Evolutionary conservation across 1,284 basidiomycete species (phyloP).

Genomic region (Phellopilus nigrolimitatus): DNA sequence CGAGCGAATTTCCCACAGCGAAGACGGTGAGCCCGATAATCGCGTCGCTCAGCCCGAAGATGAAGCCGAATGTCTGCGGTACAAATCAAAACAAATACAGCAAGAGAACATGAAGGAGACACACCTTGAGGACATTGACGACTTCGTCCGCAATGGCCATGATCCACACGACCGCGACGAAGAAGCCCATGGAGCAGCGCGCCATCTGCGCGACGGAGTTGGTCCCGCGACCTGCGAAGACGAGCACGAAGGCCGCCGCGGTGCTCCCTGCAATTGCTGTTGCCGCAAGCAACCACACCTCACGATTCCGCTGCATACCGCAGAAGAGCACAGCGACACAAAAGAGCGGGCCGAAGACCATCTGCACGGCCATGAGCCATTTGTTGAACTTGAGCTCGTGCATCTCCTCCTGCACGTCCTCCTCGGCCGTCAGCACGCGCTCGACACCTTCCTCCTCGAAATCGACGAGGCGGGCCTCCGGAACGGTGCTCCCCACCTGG

Average conservation of each 20-base stretch:
- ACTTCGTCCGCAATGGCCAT: constrained; percentile 95
- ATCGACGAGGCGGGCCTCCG: constrained; percentile 47
- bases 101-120: constrained; percentile 21
- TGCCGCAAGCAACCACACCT: constrained; percentile 53
- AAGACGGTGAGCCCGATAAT: constrained; percentile 97
- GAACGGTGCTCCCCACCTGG: constrained; percentile 24
- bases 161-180: constrained; percentile 90
- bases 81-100: constrained; percentile 12
- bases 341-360: constrained; percentile 74
- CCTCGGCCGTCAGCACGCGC: constrained; percentile 57
- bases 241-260: constrained; percentile 51
- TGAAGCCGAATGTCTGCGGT: constrained; percentile 79
- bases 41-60: constrained; percentile 94
- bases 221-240: constrained; percentile 58
- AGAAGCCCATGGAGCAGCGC: constrained; percentile 87
- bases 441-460: constrained; percentile 70
- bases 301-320: constrained; percentile 39
- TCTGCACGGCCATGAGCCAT: constrained; percentile 78
- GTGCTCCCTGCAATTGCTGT: constrained; percentile 51
- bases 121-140: constrained; percentile 78
- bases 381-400: constrained; percentile 71
- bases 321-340: constrained; percentile 71
- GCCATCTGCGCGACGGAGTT: constrained; percentile 58
- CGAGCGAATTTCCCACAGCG: constrained; percentile 92
- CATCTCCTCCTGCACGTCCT: constrained; percentile 58